phyloP scores from a whole-genome alignment of 2,329 filamentous ascomycete genomes.

The Diaporthe sp. region DNA sequence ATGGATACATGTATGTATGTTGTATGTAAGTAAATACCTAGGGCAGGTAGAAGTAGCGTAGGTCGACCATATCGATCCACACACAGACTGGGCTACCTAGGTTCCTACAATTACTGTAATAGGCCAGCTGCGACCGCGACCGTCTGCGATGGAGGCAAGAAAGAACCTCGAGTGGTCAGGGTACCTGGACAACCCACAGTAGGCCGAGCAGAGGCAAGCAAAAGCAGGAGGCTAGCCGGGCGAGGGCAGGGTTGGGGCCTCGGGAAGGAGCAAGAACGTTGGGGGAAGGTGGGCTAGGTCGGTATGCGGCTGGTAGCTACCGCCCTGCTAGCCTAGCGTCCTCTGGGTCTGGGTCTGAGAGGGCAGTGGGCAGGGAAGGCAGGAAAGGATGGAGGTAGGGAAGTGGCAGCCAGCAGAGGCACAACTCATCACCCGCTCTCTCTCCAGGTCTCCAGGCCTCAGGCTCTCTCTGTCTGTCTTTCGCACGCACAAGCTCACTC shows the following conservation, averaged over 20 bases:
- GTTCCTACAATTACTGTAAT: not conserved
- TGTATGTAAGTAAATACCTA: not conserved
- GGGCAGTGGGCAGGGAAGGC: not conserved
- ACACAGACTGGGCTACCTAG: not conserved
- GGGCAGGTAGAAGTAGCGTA: not conserved
- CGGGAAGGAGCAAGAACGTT: conserved; percentile 26
- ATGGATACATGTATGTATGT: conserved; percentile 10
- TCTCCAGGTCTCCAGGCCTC: not conserved
- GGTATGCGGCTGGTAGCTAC: conserved; percentile 24
- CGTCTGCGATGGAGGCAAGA: conserved; percentile 16
- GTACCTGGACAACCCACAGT: not conserved
- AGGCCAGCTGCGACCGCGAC: conserved; percentile 19
- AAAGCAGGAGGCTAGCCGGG: conserved; percentile 10
- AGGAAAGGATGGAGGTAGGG: not conserved
- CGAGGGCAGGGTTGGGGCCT: not conserved
- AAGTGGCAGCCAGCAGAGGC: conserved; percentile 13
- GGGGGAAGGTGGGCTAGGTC: not conserved
- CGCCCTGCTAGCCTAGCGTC: conserved; percentile 11
- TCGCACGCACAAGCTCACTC: not conserved
- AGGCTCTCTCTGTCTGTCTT: no score
- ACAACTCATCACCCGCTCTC: not conserved
- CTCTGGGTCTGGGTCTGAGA: not conserved
- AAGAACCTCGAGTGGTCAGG: not conserved
- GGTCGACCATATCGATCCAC: not conserved
- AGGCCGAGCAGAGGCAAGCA: not conserved